Evolutionary conservation across 2,329 filamentous ascomycete genomes (phyloP).

Genomic region (Stagonosporopsis tanaceti): DNA sequence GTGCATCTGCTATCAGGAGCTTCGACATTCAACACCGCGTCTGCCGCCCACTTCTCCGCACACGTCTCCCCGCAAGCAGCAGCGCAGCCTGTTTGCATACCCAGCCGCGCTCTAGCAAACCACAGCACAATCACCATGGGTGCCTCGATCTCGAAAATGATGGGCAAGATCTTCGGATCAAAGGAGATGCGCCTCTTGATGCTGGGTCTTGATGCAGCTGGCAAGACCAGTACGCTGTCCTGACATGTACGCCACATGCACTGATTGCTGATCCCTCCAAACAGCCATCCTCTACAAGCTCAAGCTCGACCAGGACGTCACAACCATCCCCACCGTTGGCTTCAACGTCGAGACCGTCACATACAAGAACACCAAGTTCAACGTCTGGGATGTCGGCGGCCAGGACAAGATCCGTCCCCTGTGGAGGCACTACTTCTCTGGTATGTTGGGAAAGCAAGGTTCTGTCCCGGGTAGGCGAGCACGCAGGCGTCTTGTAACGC

Average conservation of each 20-base stretch:
- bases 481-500: conserved; percentile 23
- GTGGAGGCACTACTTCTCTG: conserved; percentile 99
- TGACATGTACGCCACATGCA: background rate
- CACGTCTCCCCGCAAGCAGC: conserved; percentile 1
- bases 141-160: conserved; percentile 88
- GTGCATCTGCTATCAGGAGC: conserved; percentile 11
- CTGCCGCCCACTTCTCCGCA: background rate
- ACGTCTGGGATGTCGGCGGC: conserved; percentile 99
- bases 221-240: conserved; percentile 78
- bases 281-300: conserved; percentile 96
- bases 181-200: conserved; percentile 99
- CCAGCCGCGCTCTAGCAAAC: background rate
- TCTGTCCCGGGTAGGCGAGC: conserved; percentile 45
- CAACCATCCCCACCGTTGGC: conserved; percentile 98
- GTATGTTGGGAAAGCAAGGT: conserved; percentile 54
- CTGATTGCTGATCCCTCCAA: conserved; percentile 24
- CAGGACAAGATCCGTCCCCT: conserved; percentile 99
- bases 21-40: conserved; percentile 9
- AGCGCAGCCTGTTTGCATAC: background rate
- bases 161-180: conserved; percentile 98
- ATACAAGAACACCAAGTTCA: conserved; percentile 99
- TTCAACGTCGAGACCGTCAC: conserved; percentile 99
- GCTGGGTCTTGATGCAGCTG: conserved; percentile 95
- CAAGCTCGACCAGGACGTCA: conserved; percentile 99
- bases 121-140: conserved; percentile 73